phyloP scores from a whole-genome alignment of 2,329 filamentous ascomycete species.

The Colletotrichum musicola region DNA sequence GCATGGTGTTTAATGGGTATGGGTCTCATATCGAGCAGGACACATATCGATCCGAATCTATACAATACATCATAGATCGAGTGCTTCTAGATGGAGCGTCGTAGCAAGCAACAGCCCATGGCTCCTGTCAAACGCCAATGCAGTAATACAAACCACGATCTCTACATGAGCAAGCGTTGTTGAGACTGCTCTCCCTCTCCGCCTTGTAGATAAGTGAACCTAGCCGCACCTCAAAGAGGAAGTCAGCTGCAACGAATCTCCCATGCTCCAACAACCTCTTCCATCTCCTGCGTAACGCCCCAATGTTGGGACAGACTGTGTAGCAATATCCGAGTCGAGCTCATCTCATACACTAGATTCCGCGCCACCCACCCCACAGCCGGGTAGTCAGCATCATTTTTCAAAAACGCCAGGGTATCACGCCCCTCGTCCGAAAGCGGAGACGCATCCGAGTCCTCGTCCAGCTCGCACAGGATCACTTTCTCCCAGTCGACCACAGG shows the following conservation, averaged over 20 bases:
- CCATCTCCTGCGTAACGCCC: constrained; percentile 23
- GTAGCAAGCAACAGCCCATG: neutral
- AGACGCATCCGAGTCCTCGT: neutral
- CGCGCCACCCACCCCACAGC: neutral
- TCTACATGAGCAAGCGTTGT: too few species aligned
- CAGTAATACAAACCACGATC: too few species aligned
- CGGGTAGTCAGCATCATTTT: neutral
- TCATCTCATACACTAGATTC: constrained; percentile 14
- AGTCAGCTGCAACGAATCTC: neutral
- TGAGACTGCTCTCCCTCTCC: too few species aligned
- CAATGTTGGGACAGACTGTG: constrained; percentile 15
- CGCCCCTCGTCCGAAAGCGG: neutral
- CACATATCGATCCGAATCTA: constrained; percentile 56
- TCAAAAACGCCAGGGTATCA: constrained; percentile 7
- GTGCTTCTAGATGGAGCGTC: constrained; percentile 7
- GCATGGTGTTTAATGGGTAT: constrained; percentile 64
- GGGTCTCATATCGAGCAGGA: constrained; percentile 59
- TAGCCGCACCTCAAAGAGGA: neutral
- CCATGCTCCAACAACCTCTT: constrained; percentile 20
- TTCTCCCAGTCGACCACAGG: constrained; percentile 7
- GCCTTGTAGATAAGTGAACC: too few species aligned
- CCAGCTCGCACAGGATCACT: constrained; percentile 3
- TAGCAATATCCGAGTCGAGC: constrained; percentile 11
- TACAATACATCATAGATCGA: constrained; percentile 46
- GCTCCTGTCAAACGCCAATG: too few species aligned